Evolutionary conservation across 169 alveolate species (phyloP).

Genomic region (Babesia ovata): DNA sequence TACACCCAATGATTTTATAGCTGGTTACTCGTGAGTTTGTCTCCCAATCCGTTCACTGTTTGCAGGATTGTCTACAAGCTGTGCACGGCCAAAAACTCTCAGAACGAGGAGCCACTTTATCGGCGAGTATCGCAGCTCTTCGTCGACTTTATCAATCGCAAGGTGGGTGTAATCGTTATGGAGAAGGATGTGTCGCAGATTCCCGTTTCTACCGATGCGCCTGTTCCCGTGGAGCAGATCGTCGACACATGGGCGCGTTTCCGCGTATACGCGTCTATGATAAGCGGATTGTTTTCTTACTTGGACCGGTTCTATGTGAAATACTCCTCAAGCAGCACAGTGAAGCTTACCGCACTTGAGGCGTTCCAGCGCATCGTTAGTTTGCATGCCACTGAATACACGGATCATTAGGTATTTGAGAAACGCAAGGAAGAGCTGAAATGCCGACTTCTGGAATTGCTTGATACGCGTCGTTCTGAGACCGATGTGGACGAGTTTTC

Average conservation of each 20-base stretch:
- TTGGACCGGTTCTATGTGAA: conserved; percentile 62
- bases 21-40: conserved; percentile 51
- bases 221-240: not conserved
- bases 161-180: conserved; percentile 5
- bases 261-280: conserved; percentile 4
- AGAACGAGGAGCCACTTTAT: conserved; percentile 43
- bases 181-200: not conserved
- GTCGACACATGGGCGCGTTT: conserved; percentile 49
- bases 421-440: conserved; percentile 18
- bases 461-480: conserved; percentile 40
- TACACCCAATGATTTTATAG: conserved; percentile 27
- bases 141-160: conserved; percentile 7
- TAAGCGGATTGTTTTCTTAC: conserved; percentile 40
- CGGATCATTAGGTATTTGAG: conserved; percentile 26
- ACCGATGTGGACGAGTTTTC: conserved; percentile 20
- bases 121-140: conserved; percentile 23
- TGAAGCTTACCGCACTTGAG: conserved; percentile 24
- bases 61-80: conserved; percentile 56
- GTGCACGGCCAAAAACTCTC: conserved; percentile 43
- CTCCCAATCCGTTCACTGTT: not conserved
- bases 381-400: not conserved
- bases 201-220: not conserved
- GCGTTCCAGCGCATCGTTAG: conserved; percentile 37
- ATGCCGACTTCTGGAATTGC: conserved; percentile 2
- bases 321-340: conserved; percentile 15